Percentiles rank a stretch among this genome's conserved stretches.
phyloP scores from a whole-genome alignment of 345 rosid species.

The Xanthoceras sorbifolium region DNA sequence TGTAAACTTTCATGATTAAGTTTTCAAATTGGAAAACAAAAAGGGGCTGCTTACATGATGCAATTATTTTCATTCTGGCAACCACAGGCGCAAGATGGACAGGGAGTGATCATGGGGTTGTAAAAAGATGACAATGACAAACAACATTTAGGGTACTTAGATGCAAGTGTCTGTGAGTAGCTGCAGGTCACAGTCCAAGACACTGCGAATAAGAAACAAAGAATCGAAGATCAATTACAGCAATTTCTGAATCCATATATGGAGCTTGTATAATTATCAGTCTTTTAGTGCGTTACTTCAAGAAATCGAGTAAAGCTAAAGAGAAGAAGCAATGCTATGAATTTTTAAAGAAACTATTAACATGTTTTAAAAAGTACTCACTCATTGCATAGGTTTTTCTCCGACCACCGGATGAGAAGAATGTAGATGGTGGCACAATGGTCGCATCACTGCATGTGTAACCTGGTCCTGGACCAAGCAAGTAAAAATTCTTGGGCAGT shows the following conservation, averaged over 20 bases:
- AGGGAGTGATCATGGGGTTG: constrained; percentile 41
- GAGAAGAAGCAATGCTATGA: too few species aligned
- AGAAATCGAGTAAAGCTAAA: too few species aligned
- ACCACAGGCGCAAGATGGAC: constrained; percentile 47
- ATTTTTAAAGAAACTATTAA: too few species aligned
- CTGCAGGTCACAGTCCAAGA: constrained; percentile 48
- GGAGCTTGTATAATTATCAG: not conserved
- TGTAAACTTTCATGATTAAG: not conserved
- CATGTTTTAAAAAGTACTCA: constrained; percentile 16
- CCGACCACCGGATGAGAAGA: constrained; percentile 30
- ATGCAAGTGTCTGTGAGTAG: constrained; percentile 42
- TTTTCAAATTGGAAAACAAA: not conserved
- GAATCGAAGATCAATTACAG: not conserved
- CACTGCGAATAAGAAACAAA: constrained; percentile 28
- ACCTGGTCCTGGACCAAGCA: constrained; percentile 46
- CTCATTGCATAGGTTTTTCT: constrained; percentile 37
- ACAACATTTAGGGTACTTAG: constrained; percentile 42
- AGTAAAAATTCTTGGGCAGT: constrained; percentile 43
- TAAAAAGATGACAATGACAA: constrained; percentile 53
- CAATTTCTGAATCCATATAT: not conserved
- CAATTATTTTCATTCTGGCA: constrained; percentile 37
- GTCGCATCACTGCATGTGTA: constrained; percentile 43
- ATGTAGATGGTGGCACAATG: constrained; percentile 29
- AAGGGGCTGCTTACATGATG: constrained; percentile 18
- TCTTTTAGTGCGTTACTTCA: too few species aligned